These are phyloP conservation scores for Erysimum cheiri DNA, from an alignment of 441 rosid species.

Conservation along the genomic window DNA sequence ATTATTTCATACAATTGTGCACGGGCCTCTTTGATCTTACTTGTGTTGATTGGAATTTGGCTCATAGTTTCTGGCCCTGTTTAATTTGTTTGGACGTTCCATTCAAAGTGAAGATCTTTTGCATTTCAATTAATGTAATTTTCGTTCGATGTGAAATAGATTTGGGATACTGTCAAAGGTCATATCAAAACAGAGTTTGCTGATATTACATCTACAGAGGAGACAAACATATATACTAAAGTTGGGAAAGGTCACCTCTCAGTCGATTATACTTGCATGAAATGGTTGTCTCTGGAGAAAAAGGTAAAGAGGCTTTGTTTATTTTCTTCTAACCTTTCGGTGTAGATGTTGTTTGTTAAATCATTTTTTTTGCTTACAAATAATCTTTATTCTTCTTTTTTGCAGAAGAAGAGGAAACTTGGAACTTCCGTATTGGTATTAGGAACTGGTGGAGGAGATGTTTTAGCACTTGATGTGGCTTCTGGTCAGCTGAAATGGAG, in stretches of 20 bases:
- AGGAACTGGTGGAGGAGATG: slow-evolving; percentile 96
- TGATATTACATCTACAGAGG: slow-evolving; percentile 61
- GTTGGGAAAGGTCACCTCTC: slow-evolving; percentile 73
- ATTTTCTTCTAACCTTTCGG: neutral
- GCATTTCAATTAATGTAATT: neutral
- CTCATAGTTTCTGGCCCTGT: neutral
- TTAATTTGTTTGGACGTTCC: neutral
- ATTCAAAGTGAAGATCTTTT: slow-evolving; percentile 4
- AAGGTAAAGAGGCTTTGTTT: slow-evolving; percentile 51
- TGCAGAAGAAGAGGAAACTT: slow-evolving; percentile 88
- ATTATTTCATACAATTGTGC: neutral
- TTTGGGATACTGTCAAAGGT: slow-evolving; percentile 85
- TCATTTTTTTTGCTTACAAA: neutral
- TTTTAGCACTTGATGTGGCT: slow-evolving; percentile 88
- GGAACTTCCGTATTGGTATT: slow-evolving; percentile 70
- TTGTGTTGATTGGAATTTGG: neutral
- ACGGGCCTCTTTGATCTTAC: neutral
- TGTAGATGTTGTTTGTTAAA: neutral
- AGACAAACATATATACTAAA: slow-evolving; percentile 47
- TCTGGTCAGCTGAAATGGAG: slow-evolving; percentile 93
- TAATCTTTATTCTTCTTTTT: slow-evolving; percentile 20
- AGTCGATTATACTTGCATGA: slow-evolving; percentile 83
- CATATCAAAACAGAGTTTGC: slow-evolving; percentile 86
- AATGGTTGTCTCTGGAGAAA: slow-evolving; percentile 72
- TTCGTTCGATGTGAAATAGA: slow-evolving; percentile 46